These are phyloP conservation scores for Chaetomium globosum DNA, from an alignment of 2,329 filamentous ascomycete species.

Conservation along the genomic window DNA sequence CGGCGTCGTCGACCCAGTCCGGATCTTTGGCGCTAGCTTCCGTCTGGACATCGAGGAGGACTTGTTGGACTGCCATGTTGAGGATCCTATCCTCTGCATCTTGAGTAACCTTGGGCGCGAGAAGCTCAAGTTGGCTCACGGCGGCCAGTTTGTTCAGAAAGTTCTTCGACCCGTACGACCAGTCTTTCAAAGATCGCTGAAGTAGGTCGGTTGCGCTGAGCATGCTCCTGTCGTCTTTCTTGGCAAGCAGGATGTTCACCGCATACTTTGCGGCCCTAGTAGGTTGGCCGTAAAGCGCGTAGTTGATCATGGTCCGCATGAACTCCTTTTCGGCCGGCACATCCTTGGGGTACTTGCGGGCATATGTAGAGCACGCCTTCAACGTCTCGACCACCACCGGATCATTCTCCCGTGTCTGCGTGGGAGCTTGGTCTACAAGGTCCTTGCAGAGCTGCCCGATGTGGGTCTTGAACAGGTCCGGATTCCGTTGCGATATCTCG, in stretches of 20 bases:
- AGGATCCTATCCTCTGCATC: slow-evolving; percentile 77
- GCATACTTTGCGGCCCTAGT: slow-evolving; percentile 89
- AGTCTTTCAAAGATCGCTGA: slow-evolving; percentile 72
- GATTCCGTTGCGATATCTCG: slow-evolving; percentile 86
- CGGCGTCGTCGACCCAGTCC: slow-evolving; percentile 68
- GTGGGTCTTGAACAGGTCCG: slow-evolving; percentile 88
- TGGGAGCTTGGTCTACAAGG: slow-evolving; percentile 78
- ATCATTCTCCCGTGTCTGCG: slow-evolving; percentile 67
- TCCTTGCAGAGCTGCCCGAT: slow-evolving; percentile 89
- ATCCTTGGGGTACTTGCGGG: slow-evolving; percentile 80
- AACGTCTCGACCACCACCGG: slow-evolving; percentile 81
- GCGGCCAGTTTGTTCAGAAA: slow-evolving; percentile 76
- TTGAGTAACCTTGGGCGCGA: slow-evolving; percentile 71
- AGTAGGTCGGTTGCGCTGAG: slow-evolving; percentile 84
- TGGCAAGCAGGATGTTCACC: slow-evolving; percentile 82
- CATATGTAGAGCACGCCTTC: slow-evolving; percentile 91
- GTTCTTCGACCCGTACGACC: slow-evolving; percentile 70
- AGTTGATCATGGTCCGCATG: slow-evolving; percentile 76
- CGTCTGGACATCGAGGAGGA: slow-evolving; percentile 70
- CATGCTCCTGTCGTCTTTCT: slow-evolving; percentile 70
- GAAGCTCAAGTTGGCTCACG: slow-evolving; percentile 73
- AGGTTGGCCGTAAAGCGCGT: slow-evolving; percentile 79
- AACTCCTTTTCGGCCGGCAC: slow-evolving; percentile 82
- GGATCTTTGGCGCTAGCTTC: slow-evolving; percentile 60
- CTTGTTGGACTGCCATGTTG: slow-evolving; percentile 73